Base-by-base conservation (phyloP, 495 filamentous ascomycete genomes). In the Aspergillus sclerotiicarbonarius region DNA sequence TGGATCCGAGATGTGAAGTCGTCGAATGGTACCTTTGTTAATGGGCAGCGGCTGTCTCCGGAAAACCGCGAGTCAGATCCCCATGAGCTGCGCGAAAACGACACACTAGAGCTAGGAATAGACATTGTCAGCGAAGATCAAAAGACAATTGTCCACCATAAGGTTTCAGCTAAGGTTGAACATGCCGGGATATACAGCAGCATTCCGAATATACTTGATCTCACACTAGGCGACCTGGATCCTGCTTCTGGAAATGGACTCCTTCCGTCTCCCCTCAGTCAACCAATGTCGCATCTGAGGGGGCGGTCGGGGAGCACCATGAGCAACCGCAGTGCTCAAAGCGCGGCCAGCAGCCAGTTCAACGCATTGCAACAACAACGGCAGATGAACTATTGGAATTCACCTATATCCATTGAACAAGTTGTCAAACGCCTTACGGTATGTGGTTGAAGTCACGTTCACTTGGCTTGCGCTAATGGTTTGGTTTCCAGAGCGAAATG, bases 41-140 rank as follows among this genome's bases (percentile, higher is more conserved):
- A 97, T 58, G 91, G 90, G n/a, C 81, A 86, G 16, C 84, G 94
- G 21, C 69, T 98, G 50, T 97, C 94, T 8, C 88, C 83, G 29
- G 94, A 98, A 65, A 97, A 96, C 64, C 82, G 90, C 59, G 94
- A 98, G 64, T 96, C 92, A 1, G 94, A 98, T 43, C 91, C 94
- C 0, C 90, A 96, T 62, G 91, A 96, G 63, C 74, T 98, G 25
- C 85, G 90, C 56, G 89, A 92, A 56, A 83, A 88, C 61, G 94
- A 98, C 68, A 87, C 92, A 39, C 73, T 98, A 30, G 94, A 98
- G 66, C 75, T 98, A 44, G 94, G 94, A 46, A 98, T 98, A 54
- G 94, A 98, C 70, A 98, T 98, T 63, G 92, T 98, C 19, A 93
- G 90, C 65, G 94, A 98, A 67, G 94, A 98, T 69, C 93, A 97